Percentiles rank a stretch among this genome's conserved stretches.
Conservation (phyloP, 1,284 basidiomycete genomes). For the Fistulinella cinereoalba region DNA sequence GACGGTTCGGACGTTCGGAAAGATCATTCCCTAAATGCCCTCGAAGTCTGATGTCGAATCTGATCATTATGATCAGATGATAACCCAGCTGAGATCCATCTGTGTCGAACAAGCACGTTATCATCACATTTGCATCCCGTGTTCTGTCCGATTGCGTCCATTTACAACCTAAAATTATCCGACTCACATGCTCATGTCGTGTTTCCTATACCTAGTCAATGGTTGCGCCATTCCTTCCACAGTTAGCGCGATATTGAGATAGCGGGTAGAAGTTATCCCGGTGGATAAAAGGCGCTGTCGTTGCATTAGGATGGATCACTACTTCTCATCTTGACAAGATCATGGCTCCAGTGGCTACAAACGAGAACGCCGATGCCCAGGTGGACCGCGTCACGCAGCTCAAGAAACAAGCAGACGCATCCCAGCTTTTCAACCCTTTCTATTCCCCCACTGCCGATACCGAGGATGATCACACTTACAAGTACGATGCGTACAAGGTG, state of each 20-base stretch:
- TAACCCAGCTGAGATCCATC: neutral
- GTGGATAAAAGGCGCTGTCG: conserved; percentile 18
- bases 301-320: neutral
- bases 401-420: conserved; percentile 18
- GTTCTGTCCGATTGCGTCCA: neutral
- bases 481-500: conserved; percentile 62
- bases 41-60: no score
- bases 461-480: conserved; percentile 51
- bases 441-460: conserved; percentile 58
- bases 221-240: conserved; percentile 21
- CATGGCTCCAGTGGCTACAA: conserved; percentile 50
- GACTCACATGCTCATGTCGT: conserved; percentile 16
- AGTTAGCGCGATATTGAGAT: conserved; percentile 14
- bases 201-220: neutral
- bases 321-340: neutral
- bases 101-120: conserved; percentile 3
- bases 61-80: neutral
- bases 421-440: conserved; percentile 56
- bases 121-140: neutral
- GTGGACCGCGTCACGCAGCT: conserved; percentile 14
- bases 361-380: conserved; percentile 19
- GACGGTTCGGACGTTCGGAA: no score
- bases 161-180: neutral
- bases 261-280: neutral
- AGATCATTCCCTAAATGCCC: no score